Percentiles rank a stretch among this genome's conserved stretches.
These are phyloP conservation scores for Singerocomus inundabilis DNA, from an alignment of 1,284 basidiomycete species.

Conservation along the genomic window DNA sequence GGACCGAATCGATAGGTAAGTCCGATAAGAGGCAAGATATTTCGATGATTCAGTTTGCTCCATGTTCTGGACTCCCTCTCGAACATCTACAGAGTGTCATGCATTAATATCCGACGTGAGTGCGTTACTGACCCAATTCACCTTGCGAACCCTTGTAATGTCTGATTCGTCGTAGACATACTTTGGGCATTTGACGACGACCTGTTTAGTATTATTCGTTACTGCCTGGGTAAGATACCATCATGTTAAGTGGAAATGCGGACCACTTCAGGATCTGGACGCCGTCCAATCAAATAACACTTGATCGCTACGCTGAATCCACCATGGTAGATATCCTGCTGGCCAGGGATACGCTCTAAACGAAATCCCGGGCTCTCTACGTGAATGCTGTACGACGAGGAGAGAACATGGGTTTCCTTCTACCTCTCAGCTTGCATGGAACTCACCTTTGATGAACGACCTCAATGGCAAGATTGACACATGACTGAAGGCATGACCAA, in stretches of 20 bases:
- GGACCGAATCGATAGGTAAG: constrained; percentile 5
- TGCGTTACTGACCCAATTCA: neutral
- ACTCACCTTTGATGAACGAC: constrained; percentile 1
- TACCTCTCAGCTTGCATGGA: neutral
- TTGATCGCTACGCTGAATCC: constrained; percentile 12
- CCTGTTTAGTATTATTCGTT: constrained; percentile 6
- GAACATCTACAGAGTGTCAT: constrained; percentile 1
- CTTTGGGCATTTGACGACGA: constrained; percentile 14
- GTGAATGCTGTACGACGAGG: neutral
- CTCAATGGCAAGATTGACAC: neutral
- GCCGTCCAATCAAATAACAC: constrained; percentile 5
- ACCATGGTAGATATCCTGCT: constrained; percentile 6
- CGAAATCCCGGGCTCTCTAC: neutral
- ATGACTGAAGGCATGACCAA: constrained; percentile 1
- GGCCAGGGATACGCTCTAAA: constrained; percentile 12
- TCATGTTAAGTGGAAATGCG: neutral
- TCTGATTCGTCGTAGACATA: neutral
- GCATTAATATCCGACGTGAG: neutral
- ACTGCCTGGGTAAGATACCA: neutral
- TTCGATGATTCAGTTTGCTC: constrained; percentile 5
- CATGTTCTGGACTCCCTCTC: constrained; percentile 9
- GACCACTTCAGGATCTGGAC: constrained; percentile 14
- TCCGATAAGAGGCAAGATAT: constrained; percentile 11
- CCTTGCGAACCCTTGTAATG: constrained; percentile 5
- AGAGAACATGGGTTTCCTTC: neutral